Evolutionary conservation across 2,329 filamentous ascomycete species (phyloP), one percentile per base, ranked within the genome.

Genomic region (Exophiala lecanii-corni): DNA sequence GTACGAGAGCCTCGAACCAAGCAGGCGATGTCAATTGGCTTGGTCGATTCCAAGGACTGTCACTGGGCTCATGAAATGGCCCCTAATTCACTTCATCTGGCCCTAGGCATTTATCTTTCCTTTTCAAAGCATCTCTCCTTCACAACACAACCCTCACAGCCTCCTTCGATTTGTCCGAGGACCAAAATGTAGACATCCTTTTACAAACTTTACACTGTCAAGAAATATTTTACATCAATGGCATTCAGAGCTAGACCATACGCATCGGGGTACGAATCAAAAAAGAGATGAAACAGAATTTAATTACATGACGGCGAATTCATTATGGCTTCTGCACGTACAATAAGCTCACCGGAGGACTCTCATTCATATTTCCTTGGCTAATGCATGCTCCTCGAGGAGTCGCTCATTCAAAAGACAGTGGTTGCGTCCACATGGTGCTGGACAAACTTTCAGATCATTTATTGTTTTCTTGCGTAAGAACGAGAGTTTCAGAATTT

Each of bases 1-100:
- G 53, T 28, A 36, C 37, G 12, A 35, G 51, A 41, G 47, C 36
- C 9, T 36, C 38, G 5, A 47, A 48, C 87, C 51, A 51, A 23
- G 43, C 39, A 10, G 42, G 42, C 18, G 45, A 44, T 39, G 23
- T 36, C 15, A 50, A 55, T 20, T 56, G 51, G 51, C 53, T 50
- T 36, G 47, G 49, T n/a, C 43, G 46, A 6, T 56, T 56, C 60
- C 83, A 88, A 60, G 78, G 83, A 7, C 67, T 89, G 13, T 89
- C 84, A 2, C 73, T 89, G 50, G 84, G 84, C 58, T 76, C 78
- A 52, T 71, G n/a, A n/a, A n/a, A n/a, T n/a, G 51, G 62, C n/a
- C 17, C 26, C 26, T 31, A 13, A 17, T 33, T 45, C 26, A 26
- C n/a, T 17, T 26, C 23, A 7, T 12, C 12, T 12, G 6, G 6